Base-by-base conservation (phyloP, 352 stramenopile species). In the Pythium apleroticum region DNA sequence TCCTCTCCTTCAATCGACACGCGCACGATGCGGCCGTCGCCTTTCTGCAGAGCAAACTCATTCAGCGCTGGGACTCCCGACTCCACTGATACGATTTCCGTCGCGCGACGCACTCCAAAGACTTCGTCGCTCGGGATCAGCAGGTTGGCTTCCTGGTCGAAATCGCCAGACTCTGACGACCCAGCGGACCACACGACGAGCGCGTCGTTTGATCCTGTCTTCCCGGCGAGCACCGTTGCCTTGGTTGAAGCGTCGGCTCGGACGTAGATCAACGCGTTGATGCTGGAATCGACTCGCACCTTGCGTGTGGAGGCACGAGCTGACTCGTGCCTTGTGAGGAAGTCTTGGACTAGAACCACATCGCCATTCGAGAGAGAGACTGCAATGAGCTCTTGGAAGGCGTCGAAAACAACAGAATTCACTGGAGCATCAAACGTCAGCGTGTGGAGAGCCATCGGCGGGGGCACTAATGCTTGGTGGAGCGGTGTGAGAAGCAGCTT, bases 401-500 rank as follows among this genome's bases (percentile, higher is more conserved):
- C 58, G 57, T 88, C 79, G 57, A 94, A 92, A 4, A 63, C 72
- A 20, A 90, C 63, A 0, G 79, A 78, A 48, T 87, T 91, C 22
- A 91, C 72, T 3, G 75, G 25, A 2, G 65, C 63, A 0, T 73
- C 35, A 35, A 88, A 88, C 12, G 69, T 49, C 14, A 76, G 27
- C 58, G 76, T 69, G 35, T 77, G 70, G 24, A 89, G 61, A 19
- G 80, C 78, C 48, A 89, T 84, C 39, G 80, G 85, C 4, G 83
- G 85, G n/a, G 83, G 85, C 6, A 94, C 77, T 39, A 92, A 52
- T 10, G 82, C 78, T 43, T 78, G 75, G 49, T 88, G 77, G 33
- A 91, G 65, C 10, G 83, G 85, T 5, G 85, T 94, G n/a, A 92
- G 58, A 45, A 91, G 72, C 41, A 94, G 31, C 15, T 73, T 78